Base-by-base conservation (phyloP, 179 eudicot genomes). In the Carnegiea gigantea region DNA sequence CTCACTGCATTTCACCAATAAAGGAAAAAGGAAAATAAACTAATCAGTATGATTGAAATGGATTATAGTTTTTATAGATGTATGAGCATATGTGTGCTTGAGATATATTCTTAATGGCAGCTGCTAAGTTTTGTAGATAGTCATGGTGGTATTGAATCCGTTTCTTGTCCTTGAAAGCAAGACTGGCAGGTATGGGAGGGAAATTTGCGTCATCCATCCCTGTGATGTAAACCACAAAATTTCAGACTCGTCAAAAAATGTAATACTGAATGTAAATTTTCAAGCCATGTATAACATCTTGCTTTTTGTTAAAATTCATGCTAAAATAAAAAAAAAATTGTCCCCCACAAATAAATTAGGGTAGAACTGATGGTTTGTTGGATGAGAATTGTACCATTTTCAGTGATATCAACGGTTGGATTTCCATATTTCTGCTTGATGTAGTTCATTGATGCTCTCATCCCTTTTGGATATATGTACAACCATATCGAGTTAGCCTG, bases 401-500 rank as follows among this genome's bases (percentile, higher is more conserved):
- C 99, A 28, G 99, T 95, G 65, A 95, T 91, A 14, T 90, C 26
- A 43, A 95, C 89, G 0, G 87, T 88, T 70, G 94, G 97, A 79
- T 95, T 94, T 54, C 95, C 98, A 68, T 95, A 94, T 82, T 80
- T 91, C 65, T 86, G 51, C 86, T 88, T 92, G 73, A 95, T 88
- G 81, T 95, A 91, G 75, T 95, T 95, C 94, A 92, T 89, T 85
- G 92, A 81, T 53, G 89, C 89, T 87, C 97, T 88, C 60, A 95
- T 91, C 43, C 99, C 99, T 2, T 78, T 84, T 33, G 99, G 99
- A 43, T 40, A 91, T 67, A 93, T 89, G 90, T 95, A 95, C 84
- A 95, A 44, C 99, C 99, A 95, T 86, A 92, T 82, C 0, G 98
- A 89, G 84, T 88, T 89, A 57, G 98, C 99, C 98, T 94, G 84